Percentiles rank a stretch among this genome's conserved stretches.
Conservation (phyloP, 2,329 filamentous ascomycete species). For the Tolypocladium tundrense region DNA sequence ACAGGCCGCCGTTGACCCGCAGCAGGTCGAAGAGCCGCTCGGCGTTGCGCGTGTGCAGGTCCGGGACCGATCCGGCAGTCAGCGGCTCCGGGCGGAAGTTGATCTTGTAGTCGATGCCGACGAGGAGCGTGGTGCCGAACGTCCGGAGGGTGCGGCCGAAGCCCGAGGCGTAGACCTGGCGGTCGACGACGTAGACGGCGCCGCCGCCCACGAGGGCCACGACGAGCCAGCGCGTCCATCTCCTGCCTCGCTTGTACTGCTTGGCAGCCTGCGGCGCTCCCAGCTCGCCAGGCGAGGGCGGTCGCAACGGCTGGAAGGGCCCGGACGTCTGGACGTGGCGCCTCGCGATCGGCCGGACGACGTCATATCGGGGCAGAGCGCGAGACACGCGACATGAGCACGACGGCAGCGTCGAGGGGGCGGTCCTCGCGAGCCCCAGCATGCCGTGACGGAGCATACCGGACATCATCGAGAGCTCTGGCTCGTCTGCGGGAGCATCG, state of each 20-base stretch:
- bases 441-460: constrained; percentile 19
- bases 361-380: constrained; percentile 1
- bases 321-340: constrained; percentile 21
- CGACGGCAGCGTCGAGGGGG: constrained; percentile 4
- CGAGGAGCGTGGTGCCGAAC: constrained; percentile 66
- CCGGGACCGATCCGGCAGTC: constrained; percentile 60
- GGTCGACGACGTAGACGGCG: constrained; percentile 58
- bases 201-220: constrained; percentile 51
- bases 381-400: constrained; percentile 6
- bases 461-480: constrained; percentile 6
- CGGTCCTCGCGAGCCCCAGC: constrained; percentile 11
- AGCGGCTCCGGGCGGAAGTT: constrained; percentile 81
- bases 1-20: constrained; percentile 79
- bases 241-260: constrained; percentile 58
- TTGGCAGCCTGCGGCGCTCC: constrained; percentile 62
- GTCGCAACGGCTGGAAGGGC: constrained; percentile 56
- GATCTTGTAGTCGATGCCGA: constrained; percentile 90
- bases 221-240: constrained; percentile 67
- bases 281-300: constrained; percentile 69
- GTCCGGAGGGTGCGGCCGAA: constrained; percentile 71
- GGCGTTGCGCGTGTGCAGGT: constrained; percentile 76
- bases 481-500: constrained; percentile 4
- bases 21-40: constrained; percentile 74
- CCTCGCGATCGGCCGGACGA: constrained; percentile 1
- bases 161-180: constrained; percentile 66